Base-by-base conservation (phyloP, 306 rosid species). In the Vigna reflexopilosa region DNA sequence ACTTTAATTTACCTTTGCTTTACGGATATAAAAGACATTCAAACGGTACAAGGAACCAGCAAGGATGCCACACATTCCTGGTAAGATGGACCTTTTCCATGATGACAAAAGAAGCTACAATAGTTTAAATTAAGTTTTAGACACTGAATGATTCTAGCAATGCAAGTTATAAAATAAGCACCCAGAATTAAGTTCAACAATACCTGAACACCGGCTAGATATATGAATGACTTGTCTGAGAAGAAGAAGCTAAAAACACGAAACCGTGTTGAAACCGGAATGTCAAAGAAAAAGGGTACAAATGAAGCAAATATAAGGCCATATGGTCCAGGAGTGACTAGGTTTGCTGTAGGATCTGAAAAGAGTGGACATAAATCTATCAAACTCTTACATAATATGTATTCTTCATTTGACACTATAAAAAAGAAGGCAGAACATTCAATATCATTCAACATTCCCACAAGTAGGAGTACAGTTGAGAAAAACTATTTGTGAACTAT, bases 161-260 rank as follows among this genome's bases (percentile, higher is more conserved):
- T 52, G 52, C 56, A 49, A 73, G 47, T 36, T 55, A 76, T 22
- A 52, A 48, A n/a, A 52, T 48, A 82, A 40, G 48, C 20, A 51
- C 48, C 51, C 38, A 77, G 30, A 38, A 63, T 48, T 69, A 54
- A 51, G 32, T 70, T 51, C 48, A 71, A 48, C 78, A 75, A 78
- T 80, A 95, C 99, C 99, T 95, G 98, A 52, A 96, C 80, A 75
- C 98, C 99, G 19, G 97, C 99, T 30, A 96, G 88, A 90, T 96
- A 96, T 80, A 96, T 84, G 94, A 93, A 93, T 65, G 97, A 86
- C 86, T 96, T 96, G 69, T 96, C 96, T 68, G 99, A 96, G 89
- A 96, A 96, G 70, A 64, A 86, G 73, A 90, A 73, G 57, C 97
- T 91, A 83, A 84, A 88, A 30, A 96, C 88, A 80, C 89, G 94